Evolutionary conservation across 805 yeast genomes (phyloP).

Genomic region (Cyberlindnera suaveolens): DNA sequence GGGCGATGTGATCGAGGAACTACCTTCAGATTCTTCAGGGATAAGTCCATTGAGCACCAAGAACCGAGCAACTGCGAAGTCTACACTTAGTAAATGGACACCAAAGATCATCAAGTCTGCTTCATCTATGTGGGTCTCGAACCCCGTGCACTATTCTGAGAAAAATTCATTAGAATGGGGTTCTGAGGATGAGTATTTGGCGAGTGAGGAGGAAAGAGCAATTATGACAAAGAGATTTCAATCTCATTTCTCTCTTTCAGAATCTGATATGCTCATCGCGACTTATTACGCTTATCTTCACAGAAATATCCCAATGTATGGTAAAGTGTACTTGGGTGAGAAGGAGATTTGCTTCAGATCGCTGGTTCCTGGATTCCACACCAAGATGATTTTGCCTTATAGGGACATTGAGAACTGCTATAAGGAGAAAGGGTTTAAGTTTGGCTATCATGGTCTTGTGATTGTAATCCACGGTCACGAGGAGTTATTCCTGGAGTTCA

Average conservation of each 20-base stretch:
- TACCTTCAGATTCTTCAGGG: background rate
- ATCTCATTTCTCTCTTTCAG: slow-evolving; percentile 57
- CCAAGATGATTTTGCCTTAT: slow-evolving; percentile 79
- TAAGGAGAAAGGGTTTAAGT: slow-evolving; percentile 61
- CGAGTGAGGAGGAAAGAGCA: slow-evolving; percentile 35
- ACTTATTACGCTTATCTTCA: slow-evolving; percentile 66
- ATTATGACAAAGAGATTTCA: slow-evolving; percentile 54
- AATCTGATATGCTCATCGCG: slow-evolving; percentile 47
- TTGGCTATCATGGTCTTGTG: slow-evolving; percentile 67
- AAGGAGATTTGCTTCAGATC: slow-evolving; percentile 75
- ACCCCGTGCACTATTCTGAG: slow-evolving; percentile 53
- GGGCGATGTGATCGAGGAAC: background rate
- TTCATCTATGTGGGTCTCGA: slow-evolving; percentile 47
- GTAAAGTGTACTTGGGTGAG: slow-evolving; percentile 70
- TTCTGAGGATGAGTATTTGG: slow-evolving; percentile 37
- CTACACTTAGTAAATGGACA: slow-evolving; percentile 13
- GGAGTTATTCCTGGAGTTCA: slow-evolving; percentile 71
- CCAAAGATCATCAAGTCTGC: slow-evolving; percentile 21
- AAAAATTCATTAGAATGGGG: slow-evolving; percentile 33
- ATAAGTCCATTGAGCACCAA: background rate
- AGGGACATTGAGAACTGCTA: slow-evolving; percentile 63
- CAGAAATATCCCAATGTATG: slow-evolving; percentile 73
- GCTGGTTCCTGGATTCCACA: slow-evolving; percentile 66
- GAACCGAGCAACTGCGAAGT: slow-evolving; percentile 2
- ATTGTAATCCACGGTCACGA: slow-evolving; percentile 69